phyloP scores from a whole-genome alignment of 192 early-diverging fungal species.

The Coemansia sp. region DNA sequence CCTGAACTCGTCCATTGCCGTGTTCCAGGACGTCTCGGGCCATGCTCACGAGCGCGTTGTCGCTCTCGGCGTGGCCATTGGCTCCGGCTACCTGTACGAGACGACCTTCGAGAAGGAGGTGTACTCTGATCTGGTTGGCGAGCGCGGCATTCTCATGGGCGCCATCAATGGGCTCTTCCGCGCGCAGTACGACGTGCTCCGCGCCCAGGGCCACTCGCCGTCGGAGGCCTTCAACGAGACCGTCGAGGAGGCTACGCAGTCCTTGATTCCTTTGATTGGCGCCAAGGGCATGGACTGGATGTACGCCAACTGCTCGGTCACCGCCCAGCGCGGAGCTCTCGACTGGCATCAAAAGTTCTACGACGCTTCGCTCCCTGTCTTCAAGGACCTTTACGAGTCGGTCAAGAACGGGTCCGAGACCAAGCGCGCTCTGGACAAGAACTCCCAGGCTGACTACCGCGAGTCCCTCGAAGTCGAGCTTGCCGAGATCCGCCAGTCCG shows the following conservation, averaged over 20 bases:
- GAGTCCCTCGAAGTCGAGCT: constrained; percentile 89
- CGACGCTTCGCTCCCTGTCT: constrained; percentile 88
- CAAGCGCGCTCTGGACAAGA: constrained; percentile 76
- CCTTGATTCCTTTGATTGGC: constrained; percentile 91
- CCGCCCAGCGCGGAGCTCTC: constrained; percentile 90
- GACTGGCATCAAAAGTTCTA: constrained; percentile 97
- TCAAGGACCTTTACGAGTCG: constrained; percentile 81
- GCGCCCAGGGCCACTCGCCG: constrained; percentile 88
- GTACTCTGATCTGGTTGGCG: constrained; percentile 91
- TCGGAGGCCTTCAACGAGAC: constrained; percentile 99
- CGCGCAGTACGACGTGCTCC: constrained; percentile 95
- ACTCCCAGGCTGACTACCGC: constrained; percentile 88
- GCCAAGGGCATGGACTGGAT: constrained; percentile 98
- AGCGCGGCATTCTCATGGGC: constrained; percentile 97
- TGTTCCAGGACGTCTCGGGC: constrained; percentile 90
- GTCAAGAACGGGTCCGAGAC: constrained; percentile 88
- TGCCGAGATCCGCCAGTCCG: constrained; percentile 77
- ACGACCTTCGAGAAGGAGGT: constrained; percentile 97
- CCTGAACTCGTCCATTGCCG: constrained; percentile 95
- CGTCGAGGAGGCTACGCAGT: constrained; percentile 98
- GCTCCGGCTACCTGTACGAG: constrained; percentile 96
- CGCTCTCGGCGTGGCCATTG: constrained; percentile 89
- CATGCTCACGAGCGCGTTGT: constrained; percentile 90
- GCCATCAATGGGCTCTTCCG: constrained; percentile 94
- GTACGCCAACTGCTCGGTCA: constrained; percentile 97